Evolutionary conservation across 352 stramenopile species (phyloP), one percentile per base, ranked within the genome.

Genomic region (Globisporangium orthogonon): DNA sequence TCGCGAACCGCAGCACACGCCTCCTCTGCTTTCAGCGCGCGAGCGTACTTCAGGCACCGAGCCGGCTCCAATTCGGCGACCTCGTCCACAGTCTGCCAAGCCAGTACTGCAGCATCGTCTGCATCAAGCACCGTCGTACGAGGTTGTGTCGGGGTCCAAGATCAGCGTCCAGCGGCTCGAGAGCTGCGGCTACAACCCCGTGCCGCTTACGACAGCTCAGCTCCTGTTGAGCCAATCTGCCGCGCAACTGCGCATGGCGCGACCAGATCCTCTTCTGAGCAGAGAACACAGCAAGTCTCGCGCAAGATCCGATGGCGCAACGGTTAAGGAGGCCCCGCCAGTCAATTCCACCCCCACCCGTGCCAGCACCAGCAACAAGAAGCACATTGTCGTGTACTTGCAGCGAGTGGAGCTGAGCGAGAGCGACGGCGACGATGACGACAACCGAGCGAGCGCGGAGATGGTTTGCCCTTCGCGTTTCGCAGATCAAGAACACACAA

Each of bases 61-160:
- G 18, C 40, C 56, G 44, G 7, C 44, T 49, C 44, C 23, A 14
- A 7, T 23, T 15, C 43, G 41, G 17, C 40, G 41, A 49, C 18
- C 40, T 40, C 74, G 76, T 2, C 74, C 76, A 2, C 73, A 83
- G 40, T 86, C 78, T 1, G 76, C 74, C 31, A 86, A 83, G 44
- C 65, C 74, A 2, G 60, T 69, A 17, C 51, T 74, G n/a, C 66
- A 79, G 40, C 57, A 43, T 43, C 57, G 17, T 43, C 37, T 13
- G 11, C 37, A 43, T 4, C 10, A 43, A 17, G 37, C 23, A 46
- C 18, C 50, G 30, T 33, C 3, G 9, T n/a, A 49, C 3, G 54
- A 52, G 2, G 31, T 51, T 11, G 52, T 72, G 40, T 33, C 60
- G 0, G 70, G 70, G 6, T 59, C 62, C 10, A 52, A 51, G 29